A percentile compares a stretch with the other conserved stretches of the same genome.
phyloP scores from a whole-genome alignment of 2,329 filamentous ascomycete genomes.

The Ascochyta viciae-villosae region DNA sequence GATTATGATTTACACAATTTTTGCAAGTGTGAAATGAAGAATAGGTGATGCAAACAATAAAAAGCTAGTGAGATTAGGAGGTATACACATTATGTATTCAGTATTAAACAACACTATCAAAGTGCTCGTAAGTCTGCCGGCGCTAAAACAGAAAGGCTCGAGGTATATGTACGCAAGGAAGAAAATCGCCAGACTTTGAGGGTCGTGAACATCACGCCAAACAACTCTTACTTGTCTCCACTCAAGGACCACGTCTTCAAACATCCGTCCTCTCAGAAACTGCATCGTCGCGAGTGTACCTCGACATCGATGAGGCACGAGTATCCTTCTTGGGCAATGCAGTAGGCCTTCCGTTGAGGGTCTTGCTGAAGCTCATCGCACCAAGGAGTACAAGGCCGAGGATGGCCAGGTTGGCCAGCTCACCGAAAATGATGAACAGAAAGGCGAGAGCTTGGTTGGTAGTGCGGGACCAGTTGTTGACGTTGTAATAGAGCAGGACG shows the following conservation, averaged over 20 bases:
- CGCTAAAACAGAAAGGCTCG: background rate
- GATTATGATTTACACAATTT: too few species aligned
- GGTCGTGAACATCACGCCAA: background rate
- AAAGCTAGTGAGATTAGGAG: background rate
- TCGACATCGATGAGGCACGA: constrained; percentile 12
- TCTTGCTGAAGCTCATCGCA: constrained; percentile 25
- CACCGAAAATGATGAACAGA: constrained; percentile 30
- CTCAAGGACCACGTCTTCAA: background rate
- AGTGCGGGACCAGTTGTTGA: constrained; percentile 22
- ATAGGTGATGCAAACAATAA: too few species aligned
- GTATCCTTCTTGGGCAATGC: constrained; percentile 7
- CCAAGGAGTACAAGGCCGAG: constrained; percentile 19
- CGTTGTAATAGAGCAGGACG: constrained; percentile 22
- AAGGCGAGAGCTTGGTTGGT: constrained; percentile 29
- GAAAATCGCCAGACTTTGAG: background rate
- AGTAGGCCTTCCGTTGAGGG: constrained; percentile 5
- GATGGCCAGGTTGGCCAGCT: constrained; percentile 22
- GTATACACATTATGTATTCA: background rate
- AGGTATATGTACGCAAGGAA: background rate
- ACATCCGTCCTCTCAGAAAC: constrained; percentile 8
- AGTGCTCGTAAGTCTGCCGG: background rate
- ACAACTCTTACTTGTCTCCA: too few species aligned
- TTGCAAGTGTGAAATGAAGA: too few species aligned
- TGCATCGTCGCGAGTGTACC: constrained; percentile 7
- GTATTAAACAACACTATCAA: background rate